Percentiles rank a stretch among this genome's conserved stretches.
These are phyloP conservation scores for Capsella bursapastoris DNA, from an alignment of 345 rosid genomes.

Conservation along the genomic window DNA sequence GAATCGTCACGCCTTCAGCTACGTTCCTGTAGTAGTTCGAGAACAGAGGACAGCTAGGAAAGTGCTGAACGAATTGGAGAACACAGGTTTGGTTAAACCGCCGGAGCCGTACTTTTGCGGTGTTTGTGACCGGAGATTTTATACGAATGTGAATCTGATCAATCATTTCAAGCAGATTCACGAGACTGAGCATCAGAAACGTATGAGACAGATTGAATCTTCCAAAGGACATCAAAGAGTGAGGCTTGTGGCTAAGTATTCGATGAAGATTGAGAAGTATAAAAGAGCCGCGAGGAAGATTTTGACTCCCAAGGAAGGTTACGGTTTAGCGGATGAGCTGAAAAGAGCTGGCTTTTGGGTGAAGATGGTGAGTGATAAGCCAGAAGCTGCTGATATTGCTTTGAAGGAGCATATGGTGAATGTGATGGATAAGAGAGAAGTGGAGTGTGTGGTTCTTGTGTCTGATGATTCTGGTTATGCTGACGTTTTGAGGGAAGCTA, in stretches of 20 bases:
- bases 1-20: conserved; percentile 66
- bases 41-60: conserved; percentile 67
- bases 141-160: conserved; percentile 63
- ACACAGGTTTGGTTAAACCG: conserved; percentile 59
- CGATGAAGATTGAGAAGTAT: conserved; percentile 87
- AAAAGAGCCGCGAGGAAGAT: conserved; percentile 60
- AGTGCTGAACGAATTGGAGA: conserved; percentile 66
- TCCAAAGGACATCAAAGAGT: conserved; percentile 81
- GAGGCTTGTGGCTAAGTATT: conserved; percentile 65
- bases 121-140: conserved; percentile 83
- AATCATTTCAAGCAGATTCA: conserved; percentile 87
- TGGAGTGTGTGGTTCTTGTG: conserved; percentile 78
- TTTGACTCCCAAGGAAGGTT: conserved; percentile 70
- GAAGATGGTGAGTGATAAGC: conserved; percentile 62
- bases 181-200: conserved; percentile 75
- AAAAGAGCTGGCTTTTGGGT: conserved; percentile 81
- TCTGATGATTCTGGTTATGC: conserved; percentile 87
- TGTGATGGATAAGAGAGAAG: conserved; percentile 73
- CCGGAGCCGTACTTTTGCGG: conserved; percentile 64
- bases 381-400: conserved; percentile 76
- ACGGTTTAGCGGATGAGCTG: conserved; percentile 73
- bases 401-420: conserved; percentile 75
- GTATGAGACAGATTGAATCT: conserved; percentile 79
- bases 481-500: conserved; percentile 70
- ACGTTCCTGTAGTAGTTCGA: conserved; percentile 59